Evolutionary conservation across 2,329 filamentous ascomycete species (phyloP), one percentile per base, ranked within the genome.

Genomic region (Talaromyces pinophilus): DNA sequence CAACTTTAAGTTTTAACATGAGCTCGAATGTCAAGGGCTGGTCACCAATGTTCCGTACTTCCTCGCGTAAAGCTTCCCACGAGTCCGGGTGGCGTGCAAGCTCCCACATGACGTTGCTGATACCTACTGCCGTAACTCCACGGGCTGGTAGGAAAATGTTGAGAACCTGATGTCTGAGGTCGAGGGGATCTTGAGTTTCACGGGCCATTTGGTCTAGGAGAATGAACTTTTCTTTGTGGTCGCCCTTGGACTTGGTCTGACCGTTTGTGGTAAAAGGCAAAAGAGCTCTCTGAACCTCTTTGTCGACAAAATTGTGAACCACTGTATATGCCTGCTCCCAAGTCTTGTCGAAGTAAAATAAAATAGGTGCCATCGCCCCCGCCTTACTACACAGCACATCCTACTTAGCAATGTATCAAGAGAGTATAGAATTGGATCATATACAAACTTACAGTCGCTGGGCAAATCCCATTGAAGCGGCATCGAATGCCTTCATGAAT

Each of bases 161-260:
- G 13, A 25, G 19, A 28, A 50, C 10, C 10, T 50, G 19, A 1
- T 50, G n/a, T 13, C n/a, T 35, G 13, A 46, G 40, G 19, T 59
- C 30, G 3, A 42, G 1, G 35, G 19, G 15, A 33, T 55, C 25
- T 55, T 33, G n/a, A 48, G 44, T 55, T 28, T 55, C 28, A 35
- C n/a, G 22, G 19, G n/a, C 33, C 11, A 66, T 63, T 46, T 66
- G 59, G 5, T 66, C 68, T 2, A 80, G 77, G 2, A 83, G 71
- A 57, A 59, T 38, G 15, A 22, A 59, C 6, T 59, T 59, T 44
- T 44, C 17, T 44, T 19, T 44, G 17, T 44, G 42, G 42, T 44
- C 42, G 6, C 17, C 42, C 17, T 44, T 44, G 42, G 42, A 3
- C 42, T 44, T 44, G 17, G 42, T 19, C 42, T 44, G 15, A 8